Evolutionary conservation across 768 basidiomycete species (phyloP).

Genomic region (Boletus sp.): DNA sequence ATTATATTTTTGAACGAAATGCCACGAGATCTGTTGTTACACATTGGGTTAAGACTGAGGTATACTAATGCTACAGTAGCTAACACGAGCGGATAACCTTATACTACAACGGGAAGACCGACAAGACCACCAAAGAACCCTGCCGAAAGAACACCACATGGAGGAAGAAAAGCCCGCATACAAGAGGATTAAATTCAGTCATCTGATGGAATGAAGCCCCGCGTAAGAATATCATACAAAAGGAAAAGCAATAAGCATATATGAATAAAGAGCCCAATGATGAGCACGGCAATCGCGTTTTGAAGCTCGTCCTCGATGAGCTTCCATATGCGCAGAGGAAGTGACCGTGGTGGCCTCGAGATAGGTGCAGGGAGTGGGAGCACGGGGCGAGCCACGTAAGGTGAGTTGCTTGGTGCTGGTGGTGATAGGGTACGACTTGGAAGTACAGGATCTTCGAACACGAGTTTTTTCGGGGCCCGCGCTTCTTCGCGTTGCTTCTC

Average conservation of each 20-base stretch:
- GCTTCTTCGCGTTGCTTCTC: constrained; percentile 29
- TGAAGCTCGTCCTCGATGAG: constrained; percentile 27
- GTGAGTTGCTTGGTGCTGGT: background rate
- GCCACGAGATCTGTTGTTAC: background rate
- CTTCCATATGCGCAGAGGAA: constrained; percentile 14
- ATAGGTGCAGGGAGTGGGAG: background rate
- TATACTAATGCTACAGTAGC: constrained; percentile 17
- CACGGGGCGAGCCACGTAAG: background rate
- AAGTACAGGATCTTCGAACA: constrained; percentile 20
- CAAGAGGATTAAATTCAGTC: constrained; percentile 12
- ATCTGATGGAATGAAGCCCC: constrained; percentile 26
- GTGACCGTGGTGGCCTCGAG: constrained; percentile 7
- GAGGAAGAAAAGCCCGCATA: background rate
- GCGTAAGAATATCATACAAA: constrained; percentile 29
- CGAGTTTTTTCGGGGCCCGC: constrained; percentile 14
- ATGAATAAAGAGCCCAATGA: constrained; percentile 27
- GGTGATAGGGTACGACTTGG: constrained; percentile 18
- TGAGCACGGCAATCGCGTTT: constrained; percentile 27
- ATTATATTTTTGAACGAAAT: no score
- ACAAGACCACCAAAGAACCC: background rate
- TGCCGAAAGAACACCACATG: constrained; percentile 14
- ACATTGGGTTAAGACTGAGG: background rate
- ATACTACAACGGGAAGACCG: background rate
- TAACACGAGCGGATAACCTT: background rate
- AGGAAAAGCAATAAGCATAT: constrained; percentile 27